Evolutionary conservation across 345 rosid genomes (phyloP), one percentile per base, ranked within the genome.

Genomic region (Xanthoceras sorbifolium): DNA sequence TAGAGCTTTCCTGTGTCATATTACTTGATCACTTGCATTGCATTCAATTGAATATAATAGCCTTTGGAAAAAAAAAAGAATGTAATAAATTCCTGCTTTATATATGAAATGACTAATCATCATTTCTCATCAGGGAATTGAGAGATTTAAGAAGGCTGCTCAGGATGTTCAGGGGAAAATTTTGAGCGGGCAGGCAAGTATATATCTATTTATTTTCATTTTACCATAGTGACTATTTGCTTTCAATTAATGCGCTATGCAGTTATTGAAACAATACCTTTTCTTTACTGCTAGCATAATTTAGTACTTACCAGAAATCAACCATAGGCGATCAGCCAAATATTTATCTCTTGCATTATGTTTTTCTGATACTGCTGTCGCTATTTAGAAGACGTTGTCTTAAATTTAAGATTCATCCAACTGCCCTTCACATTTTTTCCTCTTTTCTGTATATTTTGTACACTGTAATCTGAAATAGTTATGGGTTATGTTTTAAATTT

Each of bases 111-210:
- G 38, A 82, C 67, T 40, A 67, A 67, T 75, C 61, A 3, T 80
- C 23, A 25, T 73, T 66, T 72, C 67, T 17, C 73, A 40, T 80
- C 82, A 96, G 97, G 99, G 98, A 64, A 93, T 96, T 86, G 98
- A 94, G 84, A 96, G 86, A 82, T 94, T 94, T 86, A 90, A 85
- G 85, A 96, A 92, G 83, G 97, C 95, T 77, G 91, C 91, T 71
- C 92, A 88, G 85, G 94, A 90, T 78, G 89, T 96, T 67, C 82
- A 87, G 78, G 98, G 97, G 66, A 90, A 84, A 65, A 80, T 76
- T 65, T 85, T 94, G 77, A 88, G 91, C 81, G 98, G 98, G 77
- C 90, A 93, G 90, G 98, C 84, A 84, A 74, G 81, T 22, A 61
- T 22, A 66, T 55, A 57, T 65, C 4, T 68, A 42, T 25, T 77